Evolutionary conservation across 108 stramenopile genomes (phyloP), one percentile per base, ranked within the genome.

Genomic region (Nannochloropsis granulata): DNA sequence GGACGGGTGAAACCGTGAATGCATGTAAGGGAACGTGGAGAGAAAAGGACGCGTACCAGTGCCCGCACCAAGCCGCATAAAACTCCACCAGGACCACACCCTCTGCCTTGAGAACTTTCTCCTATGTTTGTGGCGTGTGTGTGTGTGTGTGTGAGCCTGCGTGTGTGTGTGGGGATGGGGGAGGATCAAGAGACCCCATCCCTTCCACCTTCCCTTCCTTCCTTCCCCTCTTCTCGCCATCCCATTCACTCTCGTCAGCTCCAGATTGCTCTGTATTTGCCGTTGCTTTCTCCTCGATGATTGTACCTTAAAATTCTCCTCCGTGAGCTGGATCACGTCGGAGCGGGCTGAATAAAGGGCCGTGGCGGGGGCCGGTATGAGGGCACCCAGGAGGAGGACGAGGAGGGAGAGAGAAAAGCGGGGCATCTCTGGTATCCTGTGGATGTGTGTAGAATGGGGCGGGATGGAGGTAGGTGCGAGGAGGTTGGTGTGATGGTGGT

Each of bases 21-120:
- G 7, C 14, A 13, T 46, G 83, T 5, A 13, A 71, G 78, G 78
- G 78, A 42, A 14, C 2, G 78, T 23, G n/a, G 23, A 23, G 16
- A 23, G 43, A 45, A 23, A 43, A 23, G 23, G 82, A 43, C 43
- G 24, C 56, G 56, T 71, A 71, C 56, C 56, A 71, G 56, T 71
- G 56, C 10, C 56, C 56, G 45, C 90, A 92, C 92, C 92, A 93
- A 19, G 92, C 92, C 24, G 92, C 92, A 83, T 83, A 91, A 81
- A 93, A 93, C 87, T 92, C 90, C 0, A 90, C 90, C 87, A 90
- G 79, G 90, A 90, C 83, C 42, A 89, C 85, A 23, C 84, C 90
- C 19, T 91, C 86, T n/a, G 86, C 81, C 44, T 90, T 90, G 43
- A 91, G 79, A n/a, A 91, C 90, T 14, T 85, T 88, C 12, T 87